These are phyloP conservation scores for Darksidea phi DNA, from an alignment of 495 filamentous ascomycete species.

Conservation along the genomic window DNA sequence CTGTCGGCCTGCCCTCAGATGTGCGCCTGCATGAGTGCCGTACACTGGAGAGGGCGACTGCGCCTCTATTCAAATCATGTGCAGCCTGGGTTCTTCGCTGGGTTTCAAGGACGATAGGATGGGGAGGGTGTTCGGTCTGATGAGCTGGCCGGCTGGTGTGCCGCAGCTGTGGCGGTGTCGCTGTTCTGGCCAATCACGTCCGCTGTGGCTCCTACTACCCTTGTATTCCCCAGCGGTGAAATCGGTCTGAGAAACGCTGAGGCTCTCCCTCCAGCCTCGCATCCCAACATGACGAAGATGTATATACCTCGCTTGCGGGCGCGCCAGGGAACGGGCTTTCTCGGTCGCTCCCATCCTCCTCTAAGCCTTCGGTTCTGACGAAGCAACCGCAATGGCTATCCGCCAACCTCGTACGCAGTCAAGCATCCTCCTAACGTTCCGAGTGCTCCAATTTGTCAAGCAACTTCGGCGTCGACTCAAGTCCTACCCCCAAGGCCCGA, in stretches of 20 bases:
- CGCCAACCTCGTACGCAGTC: conserved; percentile 9
- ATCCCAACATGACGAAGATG: conserved; percentile 10
- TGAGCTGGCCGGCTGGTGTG: not conserved
- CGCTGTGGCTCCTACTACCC: not conserved
- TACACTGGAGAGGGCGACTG: not conserved
- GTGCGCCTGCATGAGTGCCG: not conserved
- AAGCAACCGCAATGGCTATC: conserved; percentile 31
- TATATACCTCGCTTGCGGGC: conserved; percentile 10
- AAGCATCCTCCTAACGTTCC: conserved; percentile 34
- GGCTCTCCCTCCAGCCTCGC: conserved; percentile 24
- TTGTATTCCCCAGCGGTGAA: not conserved
- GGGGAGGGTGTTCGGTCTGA: not conserved
- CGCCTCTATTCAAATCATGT: conserved; percentile 9
- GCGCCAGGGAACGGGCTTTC: conserved; percentile 2
- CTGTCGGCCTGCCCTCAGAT: conserved; percentile 3
- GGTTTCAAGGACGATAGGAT: not conserved
- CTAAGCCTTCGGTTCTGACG: not conserved
- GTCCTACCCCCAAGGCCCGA: conserved; percentile 15
- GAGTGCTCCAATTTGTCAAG: conserved; percentile 33
- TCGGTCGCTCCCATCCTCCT: conserved; percentile 20
- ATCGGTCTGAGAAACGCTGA: conserved; percentile 5
- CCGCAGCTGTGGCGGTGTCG: not conserved
- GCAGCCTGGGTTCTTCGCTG: not conserved
- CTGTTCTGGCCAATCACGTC: not conserved
- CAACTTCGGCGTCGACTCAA: conserved; percentile 35